Base-by-base conservation (phyloP, 2,329 filamentous ascomycete genomes). In the Aspergillus unguis region DNA sequence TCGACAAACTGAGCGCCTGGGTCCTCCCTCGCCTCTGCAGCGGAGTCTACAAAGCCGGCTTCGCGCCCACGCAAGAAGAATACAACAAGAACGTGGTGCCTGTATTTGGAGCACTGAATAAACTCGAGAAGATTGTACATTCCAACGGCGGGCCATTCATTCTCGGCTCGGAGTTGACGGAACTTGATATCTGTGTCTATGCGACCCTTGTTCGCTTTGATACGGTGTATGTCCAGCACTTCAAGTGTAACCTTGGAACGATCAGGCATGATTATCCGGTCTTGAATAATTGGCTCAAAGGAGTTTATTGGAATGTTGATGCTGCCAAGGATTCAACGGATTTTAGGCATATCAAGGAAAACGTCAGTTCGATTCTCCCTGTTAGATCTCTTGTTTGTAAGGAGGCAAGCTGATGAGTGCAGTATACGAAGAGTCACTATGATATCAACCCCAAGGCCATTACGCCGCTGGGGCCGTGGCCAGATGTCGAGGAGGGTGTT, bases 271-370 rank as follows among this genome's bases (percentile, higher is more conserved):
- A 81, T 51, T 86, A 86, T 59, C 83, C 83, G 0, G 74, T 80
- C 8, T 61, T 85, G 50, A 75, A 83, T 62, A 81, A 83, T 56
- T 86, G 82, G 81, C 58, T 86, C 57, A 82, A 78, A 67, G 75
- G 75, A 32, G 62, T 84, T 63, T 85, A 85, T 68, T 84, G 79
- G 76, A 77, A 80, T 53, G 73, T 80, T 1, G 61, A 69, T 17
- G 81, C 77, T 0, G 83, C 83, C 55, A 75, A 66, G 52, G 79
- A 82, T 59, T 83, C 80, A 11, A 87, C 84, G 0, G 74, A 87
- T 56, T 87, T 87, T 58, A 78, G 70, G 56, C 84, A 87, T 61
- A 87, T 87, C 64, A 87, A 87, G 68, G 84, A 87, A 65, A 86
- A 84, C 37, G 54, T 56, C 23, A 37, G 54, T 48, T 8, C 25